Evolutionary conservation across 2,329 filamentous ascomycete genomes (phyloP).

Genomic region (Rutstroemia sp.): DNA sequence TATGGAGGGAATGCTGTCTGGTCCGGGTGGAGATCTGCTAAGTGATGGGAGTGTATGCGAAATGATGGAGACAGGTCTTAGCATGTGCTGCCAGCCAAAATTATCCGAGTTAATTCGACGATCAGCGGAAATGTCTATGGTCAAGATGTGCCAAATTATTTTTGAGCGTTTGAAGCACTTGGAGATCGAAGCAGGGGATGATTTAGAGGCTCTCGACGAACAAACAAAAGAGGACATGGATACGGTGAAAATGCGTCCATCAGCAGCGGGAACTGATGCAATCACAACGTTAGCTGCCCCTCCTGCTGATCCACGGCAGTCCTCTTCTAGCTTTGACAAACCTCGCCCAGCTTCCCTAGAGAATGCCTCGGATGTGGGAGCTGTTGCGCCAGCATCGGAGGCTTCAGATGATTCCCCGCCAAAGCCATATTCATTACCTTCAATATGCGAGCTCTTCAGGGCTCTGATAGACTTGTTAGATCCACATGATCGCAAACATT

Average conservation of each 20-base stretch:
- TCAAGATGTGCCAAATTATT: constrained; percentile 98
- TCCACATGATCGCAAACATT: constrained; percentile 86
- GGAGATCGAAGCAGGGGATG: constrained; percentile 65
- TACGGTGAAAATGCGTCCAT: constrained; percentile 76
- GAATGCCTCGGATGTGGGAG: constrained; percentile 20
- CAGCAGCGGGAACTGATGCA: constrained; percentile 56
- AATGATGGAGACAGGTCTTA: constrained; percentile 97
- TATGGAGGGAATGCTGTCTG: constrained; percentile 97
- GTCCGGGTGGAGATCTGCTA: constrained; percentile 84
- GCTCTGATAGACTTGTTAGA: constrained; percentile 91
- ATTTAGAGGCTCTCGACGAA: constrained; percentile 58
- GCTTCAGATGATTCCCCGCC: constrained; percentile 44
- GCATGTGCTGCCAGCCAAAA: constrained; percentile 91
- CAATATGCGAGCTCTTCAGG: constrained; percentile 87
- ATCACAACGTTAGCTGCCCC: constrained; percentile 45
- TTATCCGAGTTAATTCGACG: constrained; percentile 85
- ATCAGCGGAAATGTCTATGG: constrained; percentile 94
- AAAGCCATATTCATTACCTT: constrained; percentile 86
- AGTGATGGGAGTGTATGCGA: constrained; percentile 98
- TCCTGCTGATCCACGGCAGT: constrained; percentile 29
- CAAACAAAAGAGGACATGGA: constrained; percentile 62
- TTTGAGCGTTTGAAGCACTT: constrained; percentile 88
- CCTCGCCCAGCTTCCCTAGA: constrained; percentile 20
- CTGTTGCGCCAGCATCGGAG: constrained; percentile 24
- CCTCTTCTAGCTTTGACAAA: constrained; percentile 38